Evolutionary conservation across 345 rosid genomes (phyloP), one percentile per base, ranked within the genome.

Genomic region (Linum usitatissimum): DNA sequence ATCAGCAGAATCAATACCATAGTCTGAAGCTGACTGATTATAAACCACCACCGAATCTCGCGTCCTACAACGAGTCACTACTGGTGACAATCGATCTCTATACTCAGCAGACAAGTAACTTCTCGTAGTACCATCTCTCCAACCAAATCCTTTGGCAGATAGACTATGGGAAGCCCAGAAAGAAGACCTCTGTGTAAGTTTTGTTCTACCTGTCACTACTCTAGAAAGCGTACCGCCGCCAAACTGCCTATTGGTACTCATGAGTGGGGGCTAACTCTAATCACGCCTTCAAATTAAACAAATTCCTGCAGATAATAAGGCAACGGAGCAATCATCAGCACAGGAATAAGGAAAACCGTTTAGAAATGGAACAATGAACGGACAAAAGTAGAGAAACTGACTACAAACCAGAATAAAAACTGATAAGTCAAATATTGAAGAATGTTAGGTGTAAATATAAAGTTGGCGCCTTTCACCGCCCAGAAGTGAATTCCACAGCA

Each of bases 11-110:
- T 78, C 88, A 38, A 75, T 66, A 53, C 78, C 79, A 49, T 59
- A 76, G 19, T 73, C 86, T 60, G 87, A 70, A 67, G 77, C 78
- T 23, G 53, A 56, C 68, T 79, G 86, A 75, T 67, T 77, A 60
- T 17, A 57, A 66, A 57, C 73, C 40, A 68, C 69, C 14, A 66
- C 70, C 68, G 64, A 60, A 62, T 13, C 42, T 8, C 38, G 64
- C 67, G 69, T 83, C 57, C 82, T 76, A 20, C 70, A 53, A 56
- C 57, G 70, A 60, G 63, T 63, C 71, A 73, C 68, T 61, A 70
- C 62, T 1, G 80, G 80, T 18, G 74, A 76, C 30, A 63, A 19
- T 19, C 59, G 71, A 60, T 31, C 59, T 69, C 66, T 66, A 55
- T 62, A 55, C 62, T 70, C 51, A 10, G 51, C 58, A 53, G 73